Evolutionary conservation across 2,329 filamentous ascomycete species (phyloP).

Genomic region (Penicillium sp.): DNA sequence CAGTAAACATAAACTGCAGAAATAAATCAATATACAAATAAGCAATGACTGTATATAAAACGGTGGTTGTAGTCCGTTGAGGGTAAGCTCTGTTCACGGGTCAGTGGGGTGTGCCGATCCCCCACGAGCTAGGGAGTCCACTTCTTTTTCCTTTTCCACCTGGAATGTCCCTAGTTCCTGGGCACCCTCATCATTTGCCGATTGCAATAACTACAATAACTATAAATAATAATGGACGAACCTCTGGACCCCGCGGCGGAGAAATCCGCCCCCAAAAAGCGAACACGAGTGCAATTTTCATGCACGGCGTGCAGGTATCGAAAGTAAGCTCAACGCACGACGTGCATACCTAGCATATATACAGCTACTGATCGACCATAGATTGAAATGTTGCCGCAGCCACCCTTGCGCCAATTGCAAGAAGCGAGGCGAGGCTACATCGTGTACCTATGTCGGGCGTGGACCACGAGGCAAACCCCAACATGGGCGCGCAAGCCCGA

Average conservation of each 20-base stretch:
- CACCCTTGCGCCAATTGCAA: constrained; percentile 38
- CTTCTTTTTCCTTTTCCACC: neutral
- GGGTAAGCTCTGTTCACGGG: neutral
- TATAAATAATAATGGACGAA: neutral
- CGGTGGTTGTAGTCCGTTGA: neutral
- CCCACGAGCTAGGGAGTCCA: neutral
- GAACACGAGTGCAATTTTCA: constrained; percentile 39
- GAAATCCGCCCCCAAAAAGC: constrained; percentile 25
- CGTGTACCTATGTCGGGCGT: constrained; percentile 37
- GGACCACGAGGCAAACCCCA: constrained; percentile 33
- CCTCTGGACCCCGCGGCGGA: constrained; percentile 1
- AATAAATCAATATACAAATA: neutral
- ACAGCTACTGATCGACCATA: constrained; percentile 9
- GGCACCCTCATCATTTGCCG: neutral
- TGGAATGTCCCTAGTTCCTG: neutral
- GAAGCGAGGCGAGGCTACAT: constrained; percentile 31
- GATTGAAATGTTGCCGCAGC: constrained; percentile 38
- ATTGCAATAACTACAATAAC: neutral
- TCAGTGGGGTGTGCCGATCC: neutral
- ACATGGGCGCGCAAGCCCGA: constrained; percentile 26
- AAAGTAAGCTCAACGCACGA: constrained; percentile 28
- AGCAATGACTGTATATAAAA: neutral
- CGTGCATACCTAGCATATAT: neutral
- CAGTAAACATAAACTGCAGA: neutral
- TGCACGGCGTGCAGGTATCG: constrained; percentile 39